Base-by-base conservation (phyloP, 352 stramenopile genomes). In the Phytophthora sansomeana region DNA sequence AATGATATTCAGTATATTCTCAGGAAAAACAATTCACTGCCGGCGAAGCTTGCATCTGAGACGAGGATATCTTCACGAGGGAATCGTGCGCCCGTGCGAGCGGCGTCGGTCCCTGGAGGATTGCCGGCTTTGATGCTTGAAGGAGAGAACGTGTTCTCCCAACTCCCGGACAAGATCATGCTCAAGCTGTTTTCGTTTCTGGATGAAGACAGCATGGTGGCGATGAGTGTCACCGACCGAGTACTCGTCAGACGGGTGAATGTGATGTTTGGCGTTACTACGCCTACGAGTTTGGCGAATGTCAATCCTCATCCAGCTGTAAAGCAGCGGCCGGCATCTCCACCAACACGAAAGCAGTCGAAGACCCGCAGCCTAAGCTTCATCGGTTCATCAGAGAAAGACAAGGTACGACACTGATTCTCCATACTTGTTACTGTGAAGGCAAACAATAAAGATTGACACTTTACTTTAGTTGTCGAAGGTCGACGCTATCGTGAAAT, bases 401-500 rank as follows among this genome's bases (percentile, higher is more conserved):
- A 80, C 46, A 84, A 77, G 60, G 73, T 80, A 49, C 16, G 36
- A 33, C 16, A 5, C 5, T 14, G 42, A 9, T 4, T 6, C 14
- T 10, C n/a, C 19, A 11, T 4, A 11, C 41, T 24, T 9, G 8
- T 51, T 44, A 13, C 7, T 44, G 24, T 8, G 10, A 16, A 9
- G 38, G 4, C 24, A 7, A 29, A 16, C 57, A 1, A 13, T 17
- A 44, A 28, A 47, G 13, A 6, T 9, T 46, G 29, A 55, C 36
- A 19, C 4, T 10, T 13, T 57, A 28, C 24, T 36, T 14, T 66
- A 95, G 69, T 74, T 85, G n/a, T 86, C 81, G 1, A 91, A 91
- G 53, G 80, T 85, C 2, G 85, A 93, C 36, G 73, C 80, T 55
- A 92, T 95, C 35, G 81, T 93, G 10, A 90, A 92, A 58, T 87